Evolutionary conservation across 495 filamentous ascomycete species (phyloP).

Genomic region (Penicillium chermesinum): DNA sequence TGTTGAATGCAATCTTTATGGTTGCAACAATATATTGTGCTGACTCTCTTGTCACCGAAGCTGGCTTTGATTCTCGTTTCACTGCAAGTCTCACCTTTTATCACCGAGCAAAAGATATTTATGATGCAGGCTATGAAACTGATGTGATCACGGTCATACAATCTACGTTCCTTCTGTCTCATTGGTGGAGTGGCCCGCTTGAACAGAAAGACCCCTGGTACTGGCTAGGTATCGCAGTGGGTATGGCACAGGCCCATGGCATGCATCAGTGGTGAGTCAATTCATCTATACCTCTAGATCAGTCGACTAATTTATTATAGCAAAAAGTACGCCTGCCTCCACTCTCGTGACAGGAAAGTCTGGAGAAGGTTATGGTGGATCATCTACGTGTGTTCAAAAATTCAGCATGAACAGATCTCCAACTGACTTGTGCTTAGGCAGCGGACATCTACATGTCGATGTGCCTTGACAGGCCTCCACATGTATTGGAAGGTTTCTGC

Average conservation of each 20-base stretch:
- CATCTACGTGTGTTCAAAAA: background rate
- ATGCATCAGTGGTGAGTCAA: conserved; percentile 19
- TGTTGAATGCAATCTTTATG: conserved; percentile 15
- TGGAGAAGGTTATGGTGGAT: background rate
- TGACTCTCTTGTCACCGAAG: conserved; percentile 10
- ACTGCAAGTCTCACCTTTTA: conserved; percentile 20
- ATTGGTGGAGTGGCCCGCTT: conserved; percentile 21
- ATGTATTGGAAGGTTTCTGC: background rate
- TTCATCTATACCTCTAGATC: background rate
- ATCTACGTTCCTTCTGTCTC: conserved; percentile 13
- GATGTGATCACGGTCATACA: conserved; percentile 20
- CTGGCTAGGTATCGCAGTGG: conserved; percentile 15
- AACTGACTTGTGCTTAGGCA: background rate
- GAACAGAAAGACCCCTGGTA: conserved; percentile 24
- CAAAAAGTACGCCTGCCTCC: background rate
- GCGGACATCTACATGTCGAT: background rate
- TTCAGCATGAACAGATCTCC: too few relatives aligned
- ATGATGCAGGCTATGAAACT: conserved; percentile 23
- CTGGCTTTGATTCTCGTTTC: conserved; percentile 21
- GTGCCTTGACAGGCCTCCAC: background rate
- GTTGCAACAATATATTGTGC: conserved; percentile 12
- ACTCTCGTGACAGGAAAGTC: background rate
- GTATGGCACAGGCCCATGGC: conserved; percentile 19
- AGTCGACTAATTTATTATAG: background rate
- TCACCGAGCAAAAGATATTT: conserved; percentile 17